phyloP scores from a whole-genome alignment of 2,329 filamentous ascomycete genomes.

The Atkinsonella hypoxylon region DNA sequence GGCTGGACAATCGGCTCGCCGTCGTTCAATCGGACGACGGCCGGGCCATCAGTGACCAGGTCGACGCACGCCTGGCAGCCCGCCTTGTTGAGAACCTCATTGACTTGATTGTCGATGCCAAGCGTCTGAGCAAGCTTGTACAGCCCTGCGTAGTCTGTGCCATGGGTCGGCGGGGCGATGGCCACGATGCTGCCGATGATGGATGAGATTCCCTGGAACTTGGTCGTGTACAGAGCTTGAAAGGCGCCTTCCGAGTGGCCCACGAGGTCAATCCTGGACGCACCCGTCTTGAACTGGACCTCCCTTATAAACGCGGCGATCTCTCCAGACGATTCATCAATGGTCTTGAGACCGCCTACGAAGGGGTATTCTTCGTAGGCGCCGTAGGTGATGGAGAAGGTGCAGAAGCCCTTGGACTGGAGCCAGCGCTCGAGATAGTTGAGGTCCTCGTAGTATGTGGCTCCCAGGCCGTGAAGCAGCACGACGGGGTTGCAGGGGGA shows the following conservation, averaged over 20 bases:
- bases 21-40: constrained; percentile 7
- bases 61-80: constrained; percentile 10
- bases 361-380: constrained; percentile 9
- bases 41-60: constrained; percentile 3
- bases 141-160: constrained; percentile 10
- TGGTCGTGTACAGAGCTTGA: constrained; percentile 12
- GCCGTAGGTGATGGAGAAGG: constrained; percentile 13
- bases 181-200: constrained; percentile 7
- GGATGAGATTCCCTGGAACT: constrained; percentile 3
- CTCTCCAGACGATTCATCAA: constrained; percentile 9
- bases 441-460: constrained; percentile 10
- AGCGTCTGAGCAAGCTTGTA: constrained; percentile 5
- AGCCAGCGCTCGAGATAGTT: constrained; percentile 11
- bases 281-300: constrained; percentile 9
- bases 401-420: constrained; percentile 9
- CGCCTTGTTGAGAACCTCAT: constrained; percentile 1
- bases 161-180: constrained; percentile 12
- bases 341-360: constrained; percentile 11
- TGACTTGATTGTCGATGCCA: background rate
- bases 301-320: constrained; percentile 11
- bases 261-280: constrained; percentile 12
- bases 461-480: constrained; percentile 12
- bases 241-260: constrained; percentile 14
- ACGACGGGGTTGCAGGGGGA: constrained; percentile 12
- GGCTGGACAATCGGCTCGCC: constrained; percentile 9